Base-by-base conservation (phyloP, 2,329 filamentous ascomycete genomes). In the Davidsoniella eucalypti region DNA sequence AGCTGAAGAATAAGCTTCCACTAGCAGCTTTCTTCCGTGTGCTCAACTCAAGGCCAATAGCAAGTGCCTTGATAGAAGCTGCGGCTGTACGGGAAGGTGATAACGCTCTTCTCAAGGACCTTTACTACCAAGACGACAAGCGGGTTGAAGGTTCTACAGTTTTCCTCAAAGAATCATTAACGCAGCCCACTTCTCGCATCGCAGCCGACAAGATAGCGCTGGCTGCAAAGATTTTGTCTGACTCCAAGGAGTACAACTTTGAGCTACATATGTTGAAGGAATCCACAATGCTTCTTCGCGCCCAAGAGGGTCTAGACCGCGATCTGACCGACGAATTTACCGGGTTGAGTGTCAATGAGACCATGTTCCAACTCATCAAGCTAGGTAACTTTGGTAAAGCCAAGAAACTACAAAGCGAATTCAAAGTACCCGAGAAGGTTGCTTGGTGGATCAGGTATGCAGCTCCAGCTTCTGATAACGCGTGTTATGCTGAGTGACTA, bases 121-220 rank as follows among this genome's bases (percentile, higher is more conserved):
- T 98, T 3, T 98, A 92, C 67, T 98, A 98, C 62, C 92, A 96
- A 66, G 92, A 96, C 59, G 92, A 98, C 62, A 79, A 90, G 4
- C 78, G 88, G 3, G 69, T 87, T 4, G 92, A 96, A 56, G 87
- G 92, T 2, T 84, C 90, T 0, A 84, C 87, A 52, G 78, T 98
- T 2, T 84, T 96, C 53, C 69, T 98, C 12, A 78, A 79, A 17
- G 90, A 98, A 65, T 85, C 88, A 0, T 69, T 98, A 6, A 67
- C 73, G 4, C 84, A 92, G 60, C 72, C 78, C 1, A 79, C 84
- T 55, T 69, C 79, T 23, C 73, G 80, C 33, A 80, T 79, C 1
- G 75, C 84, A 4, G 74, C 76, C 1, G 92, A 96, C 63, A 96
- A 95, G 67, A 72, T 98, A 38, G 82, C 84, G n/a, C 71, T 93